These are phyloP conservation scores for Aaosphaeria pasadenensis DNA, from an alignment of 2,329 filamentous ascomycete genomes.

Conservation along the genomic window DNA sequence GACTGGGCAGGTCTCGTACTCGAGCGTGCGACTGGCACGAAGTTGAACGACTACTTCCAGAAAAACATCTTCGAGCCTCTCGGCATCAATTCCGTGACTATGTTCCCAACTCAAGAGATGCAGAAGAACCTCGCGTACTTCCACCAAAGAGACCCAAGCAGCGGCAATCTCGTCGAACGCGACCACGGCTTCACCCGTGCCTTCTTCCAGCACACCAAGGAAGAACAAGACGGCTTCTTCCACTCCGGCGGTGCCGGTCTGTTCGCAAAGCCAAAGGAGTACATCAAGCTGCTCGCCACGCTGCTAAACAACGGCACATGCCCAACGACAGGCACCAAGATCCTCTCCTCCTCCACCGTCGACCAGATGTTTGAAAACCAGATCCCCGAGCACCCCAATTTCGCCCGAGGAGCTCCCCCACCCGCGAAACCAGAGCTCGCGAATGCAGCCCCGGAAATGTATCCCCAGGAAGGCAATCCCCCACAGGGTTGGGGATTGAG, in stretches of 20 bases:
- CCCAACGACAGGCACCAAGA: conserved; percentile 52
- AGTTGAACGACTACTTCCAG: conserved; percentile 46
- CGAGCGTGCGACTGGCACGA: conserved; percentile 43
- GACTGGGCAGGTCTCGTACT: conserved; percentile 51
- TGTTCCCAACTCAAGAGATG: conserved; percentile 57
- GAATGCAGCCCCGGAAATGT: conserved; percentile 51
- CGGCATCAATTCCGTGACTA: conserved; percentile 49
- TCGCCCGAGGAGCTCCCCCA: conserved; percentile 42
- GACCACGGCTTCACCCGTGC: conserved; percentile 54
- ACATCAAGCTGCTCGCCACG: conserved; percentile 57
- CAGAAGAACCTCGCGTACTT: conserved; percentile 55
- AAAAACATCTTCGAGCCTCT: conserved; percentile 47
- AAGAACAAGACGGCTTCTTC: conserved; percentile 48
- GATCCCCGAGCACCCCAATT: conserved; percentile 53
- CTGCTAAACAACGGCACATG: conserved; percentile 64
- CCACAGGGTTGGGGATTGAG: conserved; percentile 65
- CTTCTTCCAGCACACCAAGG: conserved; percentile 42
- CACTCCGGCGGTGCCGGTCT: conserved; percentile 62
- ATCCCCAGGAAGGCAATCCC: conserved; percentile 43
- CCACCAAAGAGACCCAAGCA: conserved; percentile 47
- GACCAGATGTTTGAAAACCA: conserved; percentile 65
- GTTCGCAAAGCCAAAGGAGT: conserved; percentile 60
- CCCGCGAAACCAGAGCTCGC: conserved; percentile 50
- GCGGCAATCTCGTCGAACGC: conserved; percentile 36
- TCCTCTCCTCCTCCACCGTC: conserved; percentile 58